A percentile compares a stretch with the other conserved stretches of the same genome.
Evolutionary conservation across 495 filamentous ascomycete genomes (phyloP).

Genomic region (Tetracladium setigerum): DNA sequence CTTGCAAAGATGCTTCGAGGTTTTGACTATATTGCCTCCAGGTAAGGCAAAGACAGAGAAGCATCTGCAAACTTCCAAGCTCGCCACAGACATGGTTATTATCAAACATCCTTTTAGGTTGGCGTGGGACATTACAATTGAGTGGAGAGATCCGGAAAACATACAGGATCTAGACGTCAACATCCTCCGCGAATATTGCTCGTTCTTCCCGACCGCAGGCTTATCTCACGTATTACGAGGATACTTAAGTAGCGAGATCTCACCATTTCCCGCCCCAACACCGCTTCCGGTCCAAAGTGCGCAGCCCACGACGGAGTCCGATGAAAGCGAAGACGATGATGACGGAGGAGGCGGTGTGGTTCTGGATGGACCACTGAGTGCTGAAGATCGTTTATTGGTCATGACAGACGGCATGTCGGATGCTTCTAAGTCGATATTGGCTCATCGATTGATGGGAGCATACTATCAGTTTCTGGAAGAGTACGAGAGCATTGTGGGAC

Average conservation of each 20-base stretch:
- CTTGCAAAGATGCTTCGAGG: constrained; percentile 71
- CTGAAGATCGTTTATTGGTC: constrained; percentile 66
- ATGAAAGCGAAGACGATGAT: constrained; percentile 30
- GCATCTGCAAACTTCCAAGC: constrained; percentile 57
- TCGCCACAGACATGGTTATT: constrained; percentile 88
- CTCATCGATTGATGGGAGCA: constrained; percentile 76
- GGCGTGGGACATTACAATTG: constrained; percentile 83
- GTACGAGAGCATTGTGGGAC: constrained; percentile 73
- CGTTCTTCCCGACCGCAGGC: constrained; percentile 78
- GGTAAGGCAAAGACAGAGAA: constrained; percentile 58
- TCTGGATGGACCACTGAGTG: constrained; percentile 43
- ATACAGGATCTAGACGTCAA: constrained; percentile 65
- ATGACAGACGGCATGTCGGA: constrained; percentile 78
- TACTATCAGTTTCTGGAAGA: constrained; percentile 84
- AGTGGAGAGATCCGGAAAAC: constrained; percentile 76
- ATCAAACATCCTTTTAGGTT: constrained; percentile 86
- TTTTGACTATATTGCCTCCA: constrained; percentile 54
- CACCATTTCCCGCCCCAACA: constrained; percentile 56
- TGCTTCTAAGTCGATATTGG: constrained; percentile 64
- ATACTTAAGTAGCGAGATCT: constrained; percentile 75
- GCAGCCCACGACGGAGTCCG: constrained; percentile 8
- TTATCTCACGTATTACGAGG: constrained; percentile 72
- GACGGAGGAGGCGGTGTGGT: constrained; percentile 45
- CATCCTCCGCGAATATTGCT: constrained; percentile 68
- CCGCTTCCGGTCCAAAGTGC: constrained; percentile 18